phyloP scores from a whole-genome alignment of 768 basidiomycete genomes.

The Psilocybe subaeruginosa region DNA sequence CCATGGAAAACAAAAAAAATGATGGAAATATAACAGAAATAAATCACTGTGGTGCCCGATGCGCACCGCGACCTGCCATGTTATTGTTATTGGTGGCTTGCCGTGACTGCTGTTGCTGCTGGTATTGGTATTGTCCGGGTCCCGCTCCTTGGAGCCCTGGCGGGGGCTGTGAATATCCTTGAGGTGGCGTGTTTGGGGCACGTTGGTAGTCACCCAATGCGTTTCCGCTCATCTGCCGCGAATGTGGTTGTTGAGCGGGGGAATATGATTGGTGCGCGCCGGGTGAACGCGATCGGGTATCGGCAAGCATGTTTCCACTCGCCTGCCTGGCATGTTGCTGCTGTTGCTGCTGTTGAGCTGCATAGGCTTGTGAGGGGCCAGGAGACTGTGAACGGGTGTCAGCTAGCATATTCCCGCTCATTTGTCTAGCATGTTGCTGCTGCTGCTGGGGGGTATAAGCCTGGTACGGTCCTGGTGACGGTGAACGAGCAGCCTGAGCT shows the following conservation, averaged over 20 bases:
- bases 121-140: constrained; percentile 28
- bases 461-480: constrained; percentile 26
- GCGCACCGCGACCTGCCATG: constrained; percentile 44
- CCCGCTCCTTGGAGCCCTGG: constrained; percentile 17
- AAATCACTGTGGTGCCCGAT: constrained; percentile 29
- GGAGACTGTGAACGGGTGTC: constrained; percentile 19
- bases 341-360: constrained; percentile 22
- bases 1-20: constrained; percentile 14
- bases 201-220: not conserved
- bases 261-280: constrained; percentile 4
- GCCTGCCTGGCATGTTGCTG: constrained; percentile 20
- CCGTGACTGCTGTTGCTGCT: constrained; percentile 31
- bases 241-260: constrained; percentile 1
- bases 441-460: constrained; percentile 22
- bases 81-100: constrained; percentile 31
- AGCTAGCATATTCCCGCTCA: constrained; percentile 14
- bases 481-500: constrained; percentile 12
- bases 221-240: constrained; percentile 4
- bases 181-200: constrained; percentile 14
- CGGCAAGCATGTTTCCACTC: constrained; percentile 22
- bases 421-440: constrained; percentile 19
- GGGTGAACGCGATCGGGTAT: constrained; percentile 3
- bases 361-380: constrained; percentile 24
- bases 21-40: constrained; percentile 11
- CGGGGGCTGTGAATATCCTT: constrained; percentile 17